Evolutionary conservation across 305 asterid genomes (phyloP).

Genomic region (Plantago lanceolata): DNA sequence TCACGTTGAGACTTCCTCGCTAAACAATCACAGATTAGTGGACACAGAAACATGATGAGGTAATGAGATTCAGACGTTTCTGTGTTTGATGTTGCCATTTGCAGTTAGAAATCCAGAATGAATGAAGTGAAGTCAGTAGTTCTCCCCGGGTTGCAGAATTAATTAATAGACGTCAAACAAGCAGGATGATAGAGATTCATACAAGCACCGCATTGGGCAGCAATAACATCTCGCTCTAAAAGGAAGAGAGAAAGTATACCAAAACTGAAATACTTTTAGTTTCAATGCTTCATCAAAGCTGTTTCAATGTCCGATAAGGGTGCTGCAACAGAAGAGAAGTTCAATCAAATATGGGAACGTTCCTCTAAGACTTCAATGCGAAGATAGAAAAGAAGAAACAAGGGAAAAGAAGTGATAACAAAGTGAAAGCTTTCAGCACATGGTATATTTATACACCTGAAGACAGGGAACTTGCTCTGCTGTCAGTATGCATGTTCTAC

Average conservation of each 20-base stretch:
- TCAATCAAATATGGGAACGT: slow-evolving; percentile 7
- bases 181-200: slow-evolving; percentile 29
- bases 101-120: neutral
- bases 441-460: no score
- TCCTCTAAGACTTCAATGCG: no score
- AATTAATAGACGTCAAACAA: no score
- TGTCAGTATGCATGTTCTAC: no score
- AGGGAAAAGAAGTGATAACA: no score
- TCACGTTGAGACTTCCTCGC: no score
- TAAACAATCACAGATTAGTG: no score
- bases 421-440: no score
- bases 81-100: neutral
- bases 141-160: neutral
- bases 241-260: slow-evolving; percentile 14
- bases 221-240: slow-evolving; percentile 15
- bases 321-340: slow-evolving; percentile 36
- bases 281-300: slow-evolving; percentile 51
- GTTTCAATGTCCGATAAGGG: slow-evolving; percentile 56
- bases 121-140: neutral
- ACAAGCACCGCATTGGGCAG: slow-evolving; percentile 25
- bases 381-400: no score
- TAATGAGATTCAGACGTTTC: no score
- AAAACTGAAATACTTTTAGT: neutral
- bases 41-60: no score
- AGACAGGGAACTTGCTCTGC: no score